Evolutionary conservation across 495 filamentous ascomycete genomes (phyloP), one percentile per base, ranked within the genome.

Genomic region (Pyronema omphalodes): DNA sequence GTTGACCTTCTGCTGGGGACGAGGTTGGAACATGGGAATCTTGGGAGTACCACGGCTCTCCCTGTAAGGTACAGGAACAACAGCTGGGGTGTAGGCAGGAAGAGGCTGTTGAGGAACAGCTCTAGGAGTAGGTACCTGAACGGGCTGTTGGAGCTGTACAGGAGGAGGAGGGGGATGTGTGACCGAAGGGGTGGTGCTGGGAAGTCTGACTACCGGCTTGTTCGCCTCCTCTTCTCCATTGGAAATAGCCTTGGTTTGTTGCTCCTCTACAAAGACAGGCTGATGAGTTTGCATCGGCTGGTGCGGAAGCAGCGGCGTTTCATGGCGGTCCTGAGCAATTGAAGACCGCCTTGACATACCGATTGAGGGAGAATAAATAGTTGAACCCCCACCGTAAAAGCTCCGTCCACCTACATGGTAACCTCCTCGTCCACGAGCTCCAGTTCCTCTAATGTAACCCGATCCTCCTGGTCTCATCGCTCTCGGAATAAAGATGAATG

Each of bases 401-500:
- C 84, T 88, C 3, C 83, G 78, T 51, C 84, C 58, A n/a, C 40
- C 39, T 8, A 81, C 71, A 5, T 76, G 79, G 53, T 77, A 78
- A 7, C 81, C 82, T 0, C 79, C 82, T 49, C 82, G 77, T 33
- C 82, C 81, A 59, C 83, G 78, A 36, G 74, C 75, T 29, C 80
- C 71, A 23, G 77, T 74, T 46, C 86, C 81, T 37, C 82, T 57
- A 29, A 65, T 65, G 51, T 61, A 65, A 8, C 62, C 62, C 44
- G 62, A 65, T 23, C 62, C 62, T 11, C 63, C 94, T 40, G 93
- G 93, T 60, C 91, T 77, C 67, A 93, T 75, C 12, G 91, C 89
- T 60, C 91, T 76, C 14, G 91, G 91, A 54, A 99, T 99, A 68
- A 99, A 99, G 59, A 96, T 93, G 64, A 99, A 99, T 0, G 91